Base-by-base conservation (phyloP, 768 basidiomycete genomes). In the Boletellus emodensis region DNA sequence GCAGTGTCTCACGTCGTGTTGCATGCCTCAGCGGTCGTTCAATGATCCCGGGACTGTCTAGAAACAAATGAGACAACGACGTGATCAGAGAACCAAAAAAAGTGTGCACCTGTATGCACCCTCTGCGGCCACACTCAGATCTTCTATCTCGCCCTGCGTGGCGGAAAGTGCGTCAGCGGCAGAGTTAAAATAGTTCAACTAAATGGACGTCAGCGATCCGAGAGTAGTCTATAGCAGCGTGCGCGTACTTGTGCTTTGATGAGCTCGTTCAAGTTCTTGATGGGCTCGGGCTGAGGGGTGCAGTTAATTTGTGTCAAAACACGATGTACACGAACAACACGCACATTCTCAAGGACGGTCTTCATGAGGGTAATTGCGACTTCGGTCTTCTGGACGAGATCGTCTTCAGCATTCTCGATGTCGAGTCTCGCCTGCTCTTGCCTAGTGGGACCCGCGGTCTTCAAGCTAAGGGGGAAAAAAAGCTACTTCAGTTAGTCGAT, bases 281-380 rank as follows among this genome's bases (percentile, higher is more conserved):
- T 71, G 4, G 96, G 91, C 71, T 97, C 95, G 35, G 96, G 96
- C 93, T 95, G 58, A 20, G 38, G 36, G 40, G 44, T n/a, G 3
- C 9, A 28, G 10, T 24, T 35, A 6, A 18, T 2, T 20, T 2
- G 10, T 5, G 36, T 17, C 8, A 8, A 47, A 41, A 42, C 13
- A 34, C 11, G 33, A 26, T 6, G 18, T 8, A 38, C 20, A 18
- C 3, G 13, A 14, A 11, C 0, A 8, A n/a, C 11, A 75, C 88
- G 48, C 56, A 96, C 94, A 71, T 97, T 97, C 61, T 98, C 95
- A 35, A 99, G 78, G 14, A 98, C 95, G n/a, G 90, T 87, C 77
- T 95, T 95, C 94, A 96, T 95, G 39, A 93, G 79, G 3, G 88
- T 90, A 60, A 96, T 96, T 1, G 94, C 95, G 28, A 94, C 88